Conservation (phyloP, 31 red algal genomes). For the Porphyra umbilicalis region DNA sequence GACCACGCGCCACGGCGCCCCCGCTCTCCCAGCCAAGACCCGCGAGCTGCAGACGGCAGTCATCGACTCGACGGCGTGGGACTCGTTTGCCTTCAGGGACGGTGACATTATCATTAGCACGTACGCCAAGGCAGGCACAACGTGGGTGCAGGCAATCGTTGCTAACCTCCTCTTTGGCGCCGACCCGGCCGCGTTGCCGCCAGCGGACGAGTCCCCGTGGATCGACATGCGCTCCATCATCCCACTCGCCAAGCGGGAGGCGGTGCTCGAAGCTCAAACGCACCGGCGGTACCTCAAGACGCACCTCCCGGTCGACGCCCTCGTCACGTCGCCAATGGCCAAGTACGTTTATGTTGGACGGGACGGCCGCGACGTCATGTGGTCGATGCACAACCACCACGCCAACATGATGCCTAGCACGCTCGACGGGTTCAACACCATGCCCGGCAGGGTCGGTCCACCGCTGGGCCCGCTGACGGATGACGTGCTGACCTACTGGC, state of each 20-base stretch:
- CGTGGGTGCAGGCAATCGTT: constrained; percentile 8
- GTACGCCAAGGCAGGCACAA: constrained; percentile 17
- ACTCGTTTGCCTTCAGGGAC: background rate
- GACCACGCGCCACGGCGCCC: too few relatives aligned
- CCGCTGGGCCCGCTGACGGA: background rate
- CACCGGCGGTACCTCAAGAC: constrained; percentile 9
- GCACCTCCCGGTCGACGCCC: constrained; percentile 5
- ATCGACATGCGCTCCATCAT: background rate
- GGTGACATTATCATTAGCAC: constrained; percentile 2
- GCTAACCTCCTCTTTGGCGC: background rate
- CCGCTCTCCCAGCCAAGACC: too few relatives aligned
- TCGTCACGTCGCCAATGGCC: background rate
- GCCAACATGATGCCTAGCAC: background rate
- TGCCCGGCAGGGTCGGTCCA: background rate
- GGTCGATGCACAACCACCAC: constrained; percentile 17
- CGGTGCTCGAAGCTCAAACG: background rate
- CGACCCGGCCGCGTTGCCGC: background rate
- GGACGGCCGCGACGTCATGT: constrained; percentile 6
- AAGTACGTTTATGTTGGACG: constrained; percentile 10
- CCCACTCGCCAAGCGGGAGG: background rate
- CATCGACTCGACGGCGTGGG: background rate
- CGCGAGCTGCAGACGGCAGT: background rate
- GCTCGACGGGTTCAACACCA: background rate
- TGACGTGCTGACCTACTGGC: background rate
- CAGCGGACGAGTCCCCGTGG: constrained; percentile 2